Conservation (phyloP, 176 grass and related monocot genomes). For the Oryza australiensis region DNA sequence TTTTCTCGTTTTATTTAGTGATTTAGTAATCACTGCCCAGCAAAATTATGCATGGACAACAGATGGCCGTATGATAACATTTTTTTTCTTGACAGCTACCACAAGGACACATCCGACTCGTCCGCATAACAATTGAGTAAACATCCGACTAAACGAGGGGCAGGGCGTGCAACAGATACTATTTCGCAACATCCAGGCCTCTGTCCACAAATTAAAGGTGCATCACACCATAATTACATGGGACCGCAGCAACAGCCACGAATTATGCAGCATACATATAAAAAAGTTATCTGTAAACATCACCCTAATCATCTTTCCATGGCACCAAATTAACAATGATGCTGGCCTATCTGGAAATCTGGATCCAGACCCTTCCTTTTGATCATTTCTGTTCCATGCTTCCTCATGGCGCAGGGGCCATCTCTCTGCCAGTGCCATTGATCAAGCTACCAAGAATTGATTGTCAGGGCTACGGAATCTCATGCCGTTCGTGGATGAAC, state of each 20-base stretch:
- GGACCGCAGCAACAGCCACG: constrained; percentile 31
- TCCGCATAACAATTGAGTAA: background rate
- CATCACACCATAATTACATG: constrained; percentile 39
- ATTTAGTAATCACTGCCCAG: background rate
- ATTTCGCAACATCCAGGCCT: constrained; percentile 25
- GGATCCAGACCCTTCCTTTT: constrained; percentile 47
- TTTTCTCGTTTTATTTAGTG: background rate
- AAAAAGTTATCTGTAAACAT: constrained; percentile 49
- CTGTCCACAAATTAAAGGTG: constrained; percentile 31
- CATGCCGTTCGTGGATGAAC: constrained; percentile 37
- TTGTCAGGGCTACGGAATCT: constrained; percentile 20
- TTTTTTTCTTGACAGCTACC: background rate
- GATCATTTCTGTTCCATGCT: constrained; percentile 49
- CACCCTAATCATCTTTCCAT: constrained; percentile 45
- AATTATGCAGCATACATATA: constrained; percentile 33
- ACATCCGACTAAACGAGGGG: background rate
- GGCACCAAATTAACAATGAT: constrained; percentile 59
- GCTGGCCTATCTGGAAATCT: constrained; percentile 58
- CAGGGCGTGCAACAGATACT: constrained; percentile 22
- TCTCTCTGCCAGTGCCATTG: constrained; percentile 39
- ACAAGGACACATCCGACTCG: background rate
- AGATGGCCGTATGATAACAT: background rate
- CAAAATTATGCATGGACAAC: background rate
- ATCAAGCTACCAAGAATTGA: constrained; percentile 34
- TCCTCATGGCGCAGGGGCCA: constrained; percentile 46